phyloP scores from a whole-genome alignment of 441 rosid species.

The Brassica balearica region DNA sequence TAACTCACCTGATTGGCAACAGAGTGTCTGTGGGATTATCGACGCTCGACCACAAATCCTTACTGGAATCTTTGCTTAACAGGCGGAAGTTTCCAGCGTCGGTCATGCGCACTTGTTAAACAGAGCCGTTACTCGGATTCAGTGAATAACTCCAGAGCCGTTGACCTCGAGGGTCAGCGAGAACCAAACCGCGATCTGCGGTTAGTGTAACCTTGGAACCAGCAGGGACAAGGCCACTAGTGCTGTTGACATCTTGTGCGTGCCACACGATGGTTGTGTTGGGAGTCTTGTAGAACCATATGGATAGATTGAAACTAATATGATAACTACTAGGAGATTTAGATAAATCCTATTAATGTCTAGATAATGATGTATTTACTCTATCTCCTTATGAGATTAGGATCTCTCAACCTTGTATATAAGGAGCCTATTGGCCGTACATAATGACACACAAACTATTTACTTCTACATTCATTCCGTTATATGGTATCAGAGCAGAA shows the following conservation, averaged over 20 bases:
- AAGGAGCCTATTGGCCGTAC: too few species aligned
- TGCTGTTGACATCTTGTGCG: neutral
- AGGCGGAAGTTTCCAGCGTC: slow-evolving; percentile 29
- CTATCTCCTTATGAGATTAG: too few species aligned
- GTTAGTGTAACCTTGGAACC: neutral
- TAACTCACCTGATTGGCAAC: slow-evolving; percentile 28
- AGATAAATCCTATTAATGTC: too few species aligned
- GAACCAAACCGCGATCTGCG: neutral
- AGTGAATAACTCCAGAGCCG: neutral
- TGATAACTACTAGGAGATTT: too few species aligned
- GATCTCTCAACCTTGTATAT: too few species aligned
- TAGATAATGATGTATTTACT: too few species aligned
- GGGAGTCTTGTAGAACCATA: neutral
- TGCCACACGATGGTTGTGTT: neutral
- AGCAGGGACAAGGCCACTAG: neutral
- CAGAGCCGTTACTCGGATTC: neutral
- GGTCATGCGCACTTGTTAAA: slow-evolving; percentile 8
- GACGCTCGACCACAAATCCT: slow-evolving; percentile 27
- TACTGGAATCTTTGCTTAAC: neutral
- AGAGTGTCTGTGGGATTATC: slow-evolving; percentile 33
- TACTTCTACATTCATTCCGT: too few species aligned
- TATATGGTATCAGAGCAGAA: too few species aligned
- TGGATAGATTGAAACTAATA: neutral
- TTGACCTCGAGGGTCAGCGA: neutral
- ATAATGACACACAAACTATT: too few species aligned